phyloP scores from a whole-genome alignment of 2,329 filamentous ascomycete genomes.

The Beauveria rudraprayagi region DNA sequence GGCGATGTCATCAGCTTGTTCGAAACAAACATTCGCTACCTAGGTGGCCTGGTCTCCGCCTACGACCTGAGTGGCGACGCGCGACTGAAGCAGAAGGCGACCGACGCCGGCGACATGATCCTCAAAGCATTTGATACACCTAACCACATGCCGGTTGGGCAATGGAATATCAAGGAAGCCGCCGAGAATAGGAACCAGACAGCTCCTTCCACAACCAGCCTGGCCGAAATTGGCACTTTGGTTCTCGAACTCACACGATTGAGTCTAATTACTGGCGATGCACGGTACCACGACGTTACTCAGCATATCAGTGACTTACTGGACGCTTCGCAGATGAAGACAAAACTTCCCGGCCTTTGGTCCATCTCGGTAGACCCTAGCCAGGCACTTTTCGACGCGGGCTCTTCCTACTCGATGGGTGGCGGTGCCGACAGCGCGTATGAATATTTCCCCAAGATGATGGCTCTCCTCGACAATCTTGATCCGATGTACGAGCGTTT shows the following conservation, averaged over 20 bases:
- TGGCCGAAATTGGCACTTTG: conserved; percentile 59
- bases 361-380: conserved; percentile 53
- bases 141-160: conserved; percentile 37
- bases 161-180: conserved; percentile 21
- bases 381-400: conserved; percentile 35
- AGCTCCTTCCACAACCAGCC: conserved; percentile 25
- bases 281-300: conserved; percentile 68
- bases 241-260: conserved; percentile 65
- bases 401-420: conserved; percentile 40
- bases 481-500: conserved; percentile 52
- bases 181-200: conserved; percentile 18
- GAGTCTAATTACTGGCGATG: conserved; percentile 59
- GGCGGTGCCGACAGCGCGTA: conserved; percentile 48
- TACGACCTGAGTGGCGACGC: conserved; percentile 40
- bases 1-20: conserved; percentile 38
- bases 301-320: conserved; percentile 61
- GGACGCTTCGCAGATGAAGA: conserved; percentile 57
- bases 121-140: conserved; percentile 45
- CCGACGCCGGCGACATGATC: conserved; percentile 44
- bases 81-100: conserved; percentile 37
- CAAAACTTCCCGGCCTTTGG: conserved; percentile 66
- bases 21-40: conserved; percentile 47
- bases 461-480: conserved; percentile 55
- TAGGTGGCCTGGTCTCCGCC: conserved; percentile 43
- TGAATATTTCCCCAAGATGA: conserved; percentile 55